Evolutionary conservation across 345 rosid genomes (phyloP).

Genomic region (Ailanthus altissimus): DNA sequence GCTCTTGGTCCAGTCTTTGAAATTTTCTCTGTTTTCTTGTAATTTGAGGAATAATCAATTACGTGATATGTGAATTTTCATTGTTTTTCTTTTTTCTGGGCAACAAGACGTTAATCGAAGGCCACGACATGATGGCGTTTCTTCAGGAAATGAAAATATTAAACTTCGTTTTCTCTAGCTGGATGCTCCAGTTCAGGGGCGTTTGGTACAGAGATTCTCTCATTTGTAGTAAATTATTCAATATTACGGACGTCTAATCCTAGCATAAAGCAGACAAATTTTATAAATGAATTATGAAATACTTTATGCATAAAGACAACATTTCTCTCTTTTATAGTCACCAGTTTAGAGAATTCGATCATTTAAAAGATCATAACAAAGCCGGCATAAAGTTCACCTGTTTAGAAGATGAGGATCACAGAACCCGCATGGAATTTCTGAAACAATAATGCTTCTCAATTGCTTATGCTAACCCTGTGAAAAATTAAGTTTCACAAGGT

Average conservation of each 20-base stretch:
- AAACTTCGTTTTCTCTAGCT: background rate
- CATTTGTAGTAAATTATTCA: background rate
- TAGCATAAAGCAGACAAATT: background rate
- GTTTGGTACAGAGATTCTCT: background rate
- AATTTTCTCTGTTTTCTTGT: background rate
- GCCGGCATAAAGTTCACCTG: background rate
- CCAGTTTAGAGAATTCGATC: background rate
- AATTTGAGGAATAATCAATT: background rate
- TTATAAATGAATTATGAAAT: background rate
- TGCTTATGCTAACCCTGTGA: background rate
- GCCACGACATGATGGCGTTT: no score
- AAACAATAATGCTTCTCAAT: background rate
- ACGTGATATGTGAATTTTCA: background rate
- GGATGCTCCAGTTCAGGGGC: background rate
- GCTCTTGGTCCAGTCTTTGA: background rate
- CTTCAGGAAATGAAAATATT: background rate
- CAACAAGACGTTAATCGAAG: no score
- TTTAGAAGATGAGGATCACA: background rate
- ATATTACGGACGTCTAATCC: background rate
- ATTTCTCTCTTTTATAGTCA: no score
- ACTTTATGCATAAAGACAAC: background rate
- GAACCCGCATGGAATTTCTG: background rate
- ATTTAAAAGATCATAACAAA: background rate
- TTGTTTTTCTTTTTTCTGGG: background rate
- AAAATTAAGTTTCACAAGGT: no score